Conservation (phyloP, 257 asterid genomes). For the Striga asiatica region DNA sequence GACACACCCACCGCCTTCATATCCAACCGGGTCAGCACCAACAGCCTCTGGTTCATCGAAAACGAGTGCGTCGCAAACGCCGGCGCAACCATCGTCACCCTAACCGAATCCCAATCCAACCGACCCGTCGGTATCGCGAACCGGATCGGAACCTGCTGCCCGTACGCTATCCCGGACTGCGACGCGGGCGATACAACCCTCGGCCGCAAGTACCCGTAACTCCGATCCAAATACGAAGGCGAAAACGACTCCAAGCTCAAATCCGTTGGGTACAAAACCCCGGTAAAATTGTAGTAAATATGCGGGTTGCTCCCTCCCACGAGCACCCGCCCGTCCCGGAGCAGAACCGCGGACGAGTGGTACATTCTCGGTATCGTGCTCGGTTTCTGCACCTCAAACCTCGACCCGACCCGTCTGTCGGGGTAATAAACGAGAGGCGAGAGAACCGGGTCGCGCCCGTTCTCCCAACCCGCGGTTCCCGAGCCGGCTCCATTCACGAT, state of each 20-base stretch:
- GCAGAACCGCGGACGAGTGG: constrained; percentile 36
- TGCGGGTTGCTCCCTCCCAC: constrained; percentile 41
- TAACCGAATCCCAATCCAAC: neutral
- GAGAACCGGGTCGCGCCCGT: constrained; percentile 24
- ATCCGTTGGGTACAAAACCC: constrained; percentile 29
- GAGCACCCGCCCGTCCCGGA: constrained; percentile 38
- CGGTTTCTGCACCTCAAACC: constrained; percentile 28
- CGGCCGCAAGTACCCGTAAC: constrained; percentile 15
- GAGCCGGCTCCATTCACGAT: constrained; percentile 33
- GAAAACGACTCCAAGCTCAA: constrained; percentile 33
- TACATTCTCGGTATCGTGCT: constrained; percentile 33
- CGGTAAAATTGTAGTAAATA: constrained; percentile 16
- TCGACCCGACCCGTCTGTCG: constrained; percentile 15
- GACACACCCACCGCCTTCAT: constrained; percentile 1
- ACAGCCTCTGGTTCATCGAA: constrained; percentile 41
- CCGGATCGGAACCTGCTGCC: constrained; percentile 10
- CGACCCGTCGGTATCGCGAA: constrained; percentile 13
- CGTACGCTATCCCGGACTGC: constrained; percentile 18
- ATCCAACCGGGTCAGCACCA: constrained; percentile 16
- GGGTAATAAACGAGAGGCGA: constrained; percentile 32
- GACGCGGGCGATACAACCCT: constrained; percentile 20
- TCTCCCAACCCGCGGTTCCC: constrained; percentile 45
- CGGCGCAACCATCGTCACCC: constrained; percentile 31
- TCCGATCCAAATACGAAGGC: constrained; percentile 24
- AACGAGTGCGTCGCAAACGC: constrained; percentile 36